Evolutionary conservation across 2,329 filamentous ascomycete genomes (phyloP), one percentile per base, ranked within the genome.

Genomic region (Fusarium begoniae): DNA sequence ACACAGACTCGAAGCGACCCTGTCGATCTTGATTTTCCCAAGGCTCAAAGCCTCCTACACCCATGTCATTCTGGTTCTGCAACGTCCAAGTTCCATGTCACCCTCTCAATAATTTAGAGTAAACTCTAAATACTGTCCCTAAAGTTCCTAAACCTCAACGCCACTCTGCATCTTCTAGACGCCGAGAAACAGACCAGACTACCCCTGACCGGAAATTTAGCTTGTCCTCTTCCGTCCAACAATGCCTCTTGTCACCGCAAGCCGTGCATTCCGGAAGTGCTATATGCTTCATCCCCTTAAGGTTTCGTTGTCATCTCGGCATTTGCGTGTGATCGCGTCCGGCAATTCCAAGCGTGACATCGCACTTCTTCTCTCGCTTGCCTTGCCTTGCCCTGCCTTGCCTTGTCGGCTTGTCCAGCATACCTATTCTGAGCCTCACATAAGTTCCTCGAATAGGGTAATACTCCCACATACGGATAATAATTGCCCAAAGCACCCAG

Each of bases 271-370:
- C 41, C 30, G 56, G 63, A 48, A 40, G 41, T 40, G 22, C 38
- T 22, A 45, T 54, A 18, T 58, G 66, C 59, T 70, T 64, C 32
- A 66, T 59, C 54, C 51, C 44, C 37, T 51, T 35, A 44, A 48
- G n/a, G 47, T 44, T 58, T 40, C 24, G 53, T 60, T 58, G 35
- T 65, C 48, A 55, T 58, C 24, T 66, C 70, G 70, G 70, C 58
- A 72, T 55, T 72, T 70, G 58, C n/a, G 32, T 70, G 54, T 50
- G 57, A 72, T 70, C 65, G 65, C 18, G 54, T 20, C 41, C 70
- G 69, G 70, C 65, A 72, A 41, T 73, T 70, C 58, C 32, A 40
- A 55, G 35, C 47, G 48, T 63, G 57, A 37, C 66, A 59, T 70
- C 30, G 59, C 22, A 30, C n/a, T 41, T 30, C 20, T 30, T 44